These are phyloP conservation scores for Actinidia chinensis DNA, from an alignment of 179 eudicot species.

Conservation along the genomic window DNA sequence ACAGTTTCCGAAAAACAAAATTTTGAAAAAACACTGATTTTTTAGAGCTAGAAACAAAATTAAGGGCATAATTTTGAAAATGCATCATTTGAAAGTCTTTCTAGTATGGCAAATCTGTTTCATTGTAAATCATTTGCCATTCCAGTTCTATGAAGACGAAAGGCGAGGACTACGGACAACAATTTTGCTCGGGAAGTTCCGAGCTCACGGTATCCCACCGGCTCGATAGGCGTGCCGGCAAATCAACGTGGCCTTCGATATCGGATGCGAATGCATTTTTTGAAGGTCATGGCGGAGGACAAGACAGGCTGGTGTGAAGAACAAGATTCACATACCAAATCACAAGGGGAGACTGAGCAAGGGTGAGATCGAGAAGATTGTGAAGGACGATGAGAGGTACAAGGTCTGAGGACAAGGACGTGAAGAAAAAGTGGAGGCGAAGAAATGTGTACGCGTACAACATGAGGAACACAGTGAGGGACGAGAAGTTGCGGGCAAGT, in stretches of 20 bases:
- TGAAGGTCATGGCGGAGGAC: slow-evolving; percentile 30
- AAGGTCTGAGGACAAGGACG: slow-evolving; percentile 26
- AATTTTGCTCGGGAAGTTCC: slow-evolving; percentile 22
- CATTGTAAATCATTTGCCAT: too few relatives aligned
- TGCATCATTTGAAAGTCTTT: too few relatives aligned
- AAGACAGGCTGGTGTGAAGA: slow-evolving; percentile 32
- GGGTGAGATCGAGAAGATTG: slow-evolving; percentile 34
- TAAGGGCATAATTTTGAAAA: too few relatives aligned
- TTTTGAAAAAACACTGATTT: too few relatives aligned
- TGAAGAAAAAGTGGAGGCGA: slow-evolving; percentile 34
- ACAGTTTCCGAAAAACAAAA: too few relatives aligned
- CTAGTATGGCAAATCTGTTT: too few relatives aligned
- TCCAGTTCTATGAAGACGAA: slow-evolving; percentile 31
- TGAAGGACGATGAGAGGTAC: slow-evolving; percentile 30
- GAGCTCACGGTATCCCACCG: slow-evolving; percentile 31
- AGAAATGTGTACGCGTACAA: slow-evolving; percentile 25
- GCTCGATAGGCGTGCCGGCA: slow-evolving; percentile 33
- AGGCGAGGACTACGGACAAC: slow-evolving; percentile 25
- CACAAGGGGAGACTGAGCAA: slow-evolving; percentile 31
- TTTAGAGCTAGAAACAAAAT: too few relatives aligned
- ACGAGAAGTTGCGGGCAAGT: slow-evolving; percentile 14
- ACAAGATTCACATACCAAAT: slow-evolving; percentile 33
- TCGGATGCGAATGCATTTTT: slow-evolving; percentile 23
- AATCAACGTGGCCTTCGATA: slow-evolving; percentile 27
- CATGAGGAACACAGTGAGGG: slow-evolving; percentile 21